Evolutionary conservation across 202 grass and related monocot genomes (phyloP).

Genomic region (Carex sylvatica): DNA sequence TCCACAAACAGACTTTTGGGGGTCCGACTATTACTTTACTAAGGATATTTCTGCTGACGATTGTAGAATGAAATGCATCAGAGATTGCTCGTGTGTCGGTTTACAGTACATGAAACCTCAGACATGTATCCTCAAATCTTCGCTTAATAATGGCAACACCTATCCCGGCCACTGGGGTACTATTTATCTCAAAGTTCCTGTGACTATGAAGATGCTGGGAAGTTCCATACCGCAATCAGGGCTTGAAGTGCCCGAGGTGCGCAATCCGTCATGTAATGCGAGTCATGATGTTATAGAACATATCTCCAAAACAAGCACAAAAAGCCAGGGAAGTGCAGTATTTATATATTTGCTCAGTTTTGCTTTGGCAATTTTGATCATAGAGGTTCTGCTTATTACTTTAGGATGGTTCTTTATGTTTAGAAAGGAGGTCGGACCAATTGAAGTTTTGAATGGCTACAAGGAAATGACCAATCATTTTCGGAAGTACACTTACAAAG

Average conservation of each 20-base stretch:
- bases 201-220: not conserved
- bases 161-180: slow-evolving; percentile 19
- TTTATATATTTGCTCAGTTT: slow-evolving; percentile 51
- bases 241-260: slow-evolving; percentile 4
- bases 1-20: slow-evolving; percentile 57
- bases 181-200: slow-evolving; percentile 45
- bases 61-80: slow-evolving; percentile 30
- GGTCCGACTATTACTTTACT: slow-evolving; percentile 40
- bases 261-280: not conserved
- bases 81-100: slow-evolving; percentile 28
- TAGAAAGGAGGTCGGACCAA: slow-evolving; percentile 37
- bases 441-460: slow-evolving; percentile 45
- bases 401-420: slow-evolving; percentile 58
- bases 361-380: slow-evolving; percentile 37
- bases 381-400: slow-evolving; percentile 43
- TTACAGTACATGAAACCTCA: slow-evolving; percentile 29
- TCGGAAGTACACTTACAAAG: slow-evolving; percentile 41
- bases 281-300: not conserved
- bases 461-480: slow-evolving; percentile 51
- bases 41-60: not conserved
- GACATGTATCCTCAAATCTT: slow-evolving; percentile 39
- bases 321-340: not conserved
- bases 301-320: slow-evolving; percentile 1
- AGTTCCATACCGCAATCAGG: slow-evolving; percentile 22
- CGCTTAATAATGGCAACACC: slow-evolving; percentile 47